A percentile compares a stretch with the other conserved stretches of the same genome.
These are phyloP conservation scores for Panicum miliaceum DNA, from an alignment of 176 grass and related monocot species.

Conservation along the genomic window DNA sequence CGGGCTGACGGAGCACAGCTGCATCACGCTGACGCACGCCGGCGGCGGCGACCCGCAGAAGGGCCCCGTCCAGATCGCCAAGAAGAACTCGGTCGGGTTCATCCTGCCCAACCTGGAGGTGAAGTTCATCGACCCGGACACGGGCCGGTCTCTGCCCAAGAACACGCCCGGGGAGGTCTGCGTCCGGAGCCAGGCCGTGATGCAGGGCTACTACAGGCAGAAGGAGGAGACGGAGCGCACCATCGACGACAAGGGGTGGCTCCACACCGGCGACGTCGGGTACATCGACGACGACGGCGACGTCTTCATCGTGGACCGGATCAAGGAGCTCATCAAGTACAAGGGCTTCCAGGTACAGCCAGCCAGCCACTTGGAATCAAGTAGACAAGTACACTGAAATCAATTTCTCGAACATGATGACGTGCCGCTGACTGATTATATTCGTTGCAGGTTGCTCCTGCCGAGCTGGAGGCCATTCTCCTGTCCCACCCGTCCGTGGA, in stretches of 20 bases:
- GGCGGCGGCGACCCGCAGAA: conserved; percentile 44
- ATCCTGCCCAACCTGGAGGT: conserved; percentile 92
- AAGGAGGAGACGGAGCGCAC: conserved; percentile 80
- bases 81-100: conserved; percentile 87
- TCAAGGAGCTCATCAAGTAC: conserved; percentile 98
- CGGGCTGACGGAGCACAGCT: conserved; percentile 92
- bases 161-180: conserved; percentile 77
- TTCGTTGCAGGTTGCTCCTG: conserved; percentile 68
- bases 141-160: conserved; percentile 67
- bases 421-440: too few relatives aligned
- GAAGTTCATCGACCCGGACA: conserved; percentile 79
- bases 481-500: conserved; percentile 75
- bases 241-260: conserved; percentile 74
- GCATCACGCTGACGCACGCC: conserved; percentile 83
- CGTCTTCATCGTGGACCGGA: conserved; percentile 79
- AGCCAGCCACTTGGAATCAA: too few relatives aligned
- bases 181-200: conserved; percentile 83
- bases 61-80: conserved; percentile 25
- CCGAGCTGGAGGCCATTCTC: conserved; percentile 87
- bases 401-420: too few relatives aligned
- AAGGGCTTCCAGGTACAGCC: conserved; percentile 74
- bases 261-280: conserved; percentile 85
- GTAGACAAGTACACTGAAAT: too few relatives aligned
- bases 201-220: conserved; percentile 85
- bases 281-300: conserved; percentile 95